Percentiles rank a stretch among this genome's conserved stretches.
phyloP scores from a whole-genome alignment of 805 yeast genomes.

The Starmerella cellae region DNA sequence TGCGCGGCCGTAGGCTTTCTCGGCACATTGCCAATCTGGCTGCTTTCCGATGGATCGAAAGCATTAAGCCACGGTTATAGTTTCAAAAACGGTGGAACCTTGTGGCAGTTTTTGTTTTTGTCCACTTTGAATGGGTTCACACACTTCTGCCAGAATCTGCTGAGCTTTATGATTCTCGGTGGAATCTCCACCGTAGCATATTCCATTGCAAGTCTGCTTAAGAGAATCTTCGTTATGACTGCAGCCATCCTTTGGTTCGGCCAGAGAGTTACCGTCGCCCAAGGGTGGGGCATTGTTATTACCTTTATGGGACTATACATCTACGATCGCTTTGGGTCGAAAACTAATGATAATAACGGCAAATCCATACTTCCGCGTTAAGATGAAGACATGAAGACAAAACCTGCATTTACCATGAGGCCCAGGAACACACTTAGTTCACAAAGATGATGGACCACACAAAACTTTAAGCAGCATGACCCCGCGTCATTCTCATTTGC shows the following conservation, averaged over 20 bases:
- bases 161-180: constrained; percentile 71
- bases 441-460: too few relatives aligned
- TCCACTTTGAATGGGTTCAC: constrained; percentile 56
- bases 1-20: constrained; percentile 61
- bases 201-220: constrained; percentile 76
- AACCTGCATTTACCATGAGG: too few relatives aligned
- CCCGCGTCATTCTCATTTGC: too few relatives aligned
- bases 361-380: too few relatives aligned
- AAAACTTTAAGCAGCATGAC: too few relatives aligned
- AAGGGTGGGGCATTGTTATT: constrained; percentile 32
- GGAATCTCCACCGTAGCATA: constrained; percentile 72
- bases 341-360: constrained; percentile 6
- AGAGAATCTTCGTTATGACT: constrained; percentile 71
- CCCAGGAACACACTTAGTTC: too few relatives aligned
- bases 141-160: constrained; percentile 66
- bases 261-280: constrained; percentile 29
- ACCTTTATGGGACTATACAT: constrained; percentile 32
- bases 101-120: constrained; percentile 34
- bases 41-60: constrained; percentile 41
- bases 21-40: constrained; percentile 62
- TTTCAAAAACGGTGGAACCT: constrained; percentile 19
- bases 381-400: not conserved
- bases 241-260: constrained; percentile 60
- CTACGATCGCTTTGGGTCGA: constrained; percentile 32
- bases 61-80: constrained; percentile 13